Conservation (phyloP, 805 yeast genomes). For the Saccharomyces kudriavzevii region DNA sequence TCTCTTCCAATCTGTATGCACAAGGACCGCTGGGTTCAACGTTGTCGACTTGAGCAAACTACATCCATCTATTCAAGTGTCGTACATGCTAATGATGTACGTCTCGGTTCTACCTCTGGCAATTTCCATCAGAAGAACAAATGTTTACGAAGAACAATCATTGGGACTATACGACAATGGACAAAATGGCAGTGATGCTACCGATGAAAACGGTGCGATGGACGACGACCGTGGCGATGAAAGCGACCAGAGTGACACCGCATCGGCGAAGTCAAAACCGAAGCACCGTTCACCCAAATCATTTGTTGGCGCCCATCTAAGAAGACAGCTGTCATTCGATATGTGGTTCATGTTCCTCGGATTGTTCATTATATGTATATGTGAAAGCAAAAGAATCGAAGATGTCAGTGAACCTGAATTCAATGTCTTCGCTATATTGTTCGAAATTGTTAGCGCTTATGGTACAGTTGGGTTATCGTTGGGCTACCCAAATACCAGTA, state of each 20-base stretch:
- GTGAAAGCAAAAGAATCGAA: constrained; percentile 62
- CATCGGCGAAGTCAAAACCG: constrained; percentile 2
- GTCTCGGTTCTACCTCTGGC: constrained; percentile 93
- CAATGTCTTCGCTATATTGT: constrained; percentile 61
- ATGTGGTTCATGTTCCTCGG: constrained; percentile 91
- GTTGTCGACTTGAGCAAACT: constrained; percentile 58
- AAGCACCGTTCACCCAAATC: constrained; percentile 37
- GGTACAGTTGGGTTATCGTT: constrained; percentile 91
- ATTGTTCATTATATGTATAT: constrained; percentile 73
- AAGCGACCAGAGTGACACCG: neutral
- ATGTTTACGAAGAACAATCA: constrained; percentile 94
- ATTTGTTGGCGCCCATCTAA: constrained; percentile 75
- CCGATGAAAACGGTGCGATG: neutral
- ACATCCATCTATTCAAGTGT: constrained; percentile 87
- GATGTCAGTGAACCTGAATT: constrained; percentile 41
- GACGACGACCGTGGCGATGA: constrained; percentile 19
- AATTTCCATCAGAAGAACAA: constrained; percentile 88
- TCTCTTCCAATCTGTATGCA: constrained; percentile 79
- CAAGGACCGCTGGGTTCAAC: constrained; percentile 87
- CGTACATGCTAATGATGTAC: constrained; percentile 95
- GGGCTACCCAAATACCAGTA: constrained; percentile 61
- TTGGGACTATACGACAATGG: constrained; percentile 58
- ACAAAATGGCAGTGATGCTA: neutral
- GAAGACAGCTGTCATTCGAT: constrained; percentile 87
- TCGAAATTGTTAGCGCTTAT: constrained; percentile 89